These are phyloP conservation scores for Kalanchoe fedtschenkoi DNA, from an alignment of 164 flowering plant genomes.

Conservation along the genomic window DNA sequence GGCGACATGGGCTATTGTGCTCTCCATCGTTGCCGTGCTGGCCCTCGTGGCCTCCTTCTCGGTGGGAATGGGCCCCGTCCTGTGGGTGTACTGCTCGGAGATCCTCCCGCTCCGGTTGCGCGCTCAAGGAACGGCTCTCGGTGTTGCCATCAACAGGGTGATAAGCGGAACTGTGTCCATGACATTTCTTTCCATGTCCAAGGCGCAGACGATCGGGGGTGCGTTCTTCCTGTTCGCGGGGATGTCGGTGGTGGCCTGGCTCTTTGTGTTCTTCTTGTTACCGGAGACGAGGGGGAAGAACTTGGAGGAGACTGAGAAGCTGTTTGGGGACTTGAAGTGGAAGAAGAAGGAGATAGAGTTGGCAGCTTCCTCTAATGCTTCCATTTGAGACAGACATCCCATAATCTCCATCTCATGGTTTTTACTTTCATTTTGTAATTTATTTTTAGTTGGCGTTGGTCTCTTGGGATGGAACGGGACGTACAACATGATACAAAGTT, in stretches of 20 bases:
- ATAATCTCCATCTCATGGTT: no score
- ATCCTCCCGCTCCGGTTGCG: conserved; percentile 46
- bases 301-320: conserved; percentile 43
- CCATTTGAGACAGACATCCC: no score
- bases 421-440: no score
- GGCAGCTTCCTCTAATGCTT: no score
- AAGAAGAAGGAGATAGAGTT: conserved; percentile 13
- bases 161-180: conserved; percentile 50
- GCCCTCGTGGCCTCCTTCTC: conserved; percentile 43
- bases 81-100: conserved; percentile 54
- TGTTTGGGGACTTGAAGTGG: conserved; percentile 39
- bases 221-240: conserved; percentile 46
- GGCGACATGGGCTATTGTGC: conserved; percentile 5
- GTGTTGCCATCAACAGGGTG: conserved; percentile 41
- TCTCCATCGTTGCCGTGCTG: conserved; percentile 15
- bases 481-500: no score
- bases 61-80: conserved; percentile 46
- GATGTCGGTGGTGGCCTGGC: conserved; percentile 35
- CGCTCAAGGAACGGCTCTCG: conserved; percentile 55
- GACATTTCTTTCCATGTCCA: conserved; percentile 43
- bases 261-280: conserved; percentile 32
- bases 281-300: conserved; percentile 62
- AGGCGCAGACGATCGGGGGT: conserved; percentile 42
- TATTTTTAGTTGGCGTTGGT: no score
- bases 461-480: no score